A percentile compares a stretch with the other conserved stretches of the same genome.
phyloP scores from a whole-genome alignment of 2,329 filamentous ascomycete species.

The Cucurbitaria berberidis region DNA sequence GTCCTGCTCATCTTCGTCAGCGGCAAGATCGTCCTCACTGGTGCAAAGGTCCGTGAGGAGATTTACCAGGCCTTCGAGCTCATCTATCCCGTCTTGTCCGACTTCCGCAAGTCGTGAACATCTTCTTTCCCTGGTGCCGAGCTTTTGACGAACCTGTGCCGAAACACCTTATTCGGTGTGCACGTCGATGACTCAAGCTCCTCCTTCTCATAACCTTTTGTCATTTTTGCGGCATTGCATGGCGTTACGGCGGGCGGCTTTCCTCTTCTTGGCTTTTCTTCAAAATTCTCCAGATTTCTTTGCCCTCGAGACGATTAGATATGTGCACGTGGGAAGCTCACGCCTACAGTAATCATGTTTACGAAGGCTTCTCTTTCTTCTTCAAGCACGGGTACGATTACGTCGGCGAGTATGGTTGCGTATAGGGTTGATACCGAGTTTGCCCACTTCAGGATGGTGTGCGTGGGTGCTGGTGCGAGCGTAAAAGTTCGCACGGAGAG shows the following conservation, averaged over 20 bases:
- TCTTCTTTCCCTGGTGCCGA: not conserved
- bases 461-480: slow-evolving; percentile 25
- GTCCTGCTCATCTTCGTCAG: slow-evolving; percentile 97
- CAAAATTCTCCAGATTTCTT: slow-evolving; percentile 37
- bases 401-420: slow-evolving; percentile 23
- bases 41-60: slow-evolving; percentile 96
- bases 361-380: slow-evolving; percentile 32
- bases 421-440: slow-evolving; percentile 30
- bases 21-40: slow-evolving; percentile 97
- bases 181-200: slow-evolving; percentile 16
- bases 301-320: slow-evolving; percentile 38
- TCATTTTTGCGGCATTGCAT: slow-evolving; percentile 50
- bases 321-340: slow-evolving; percentile 37
- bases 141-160: slow-evolving; percentile 10
- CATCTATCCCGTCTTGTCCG: slow-evolving; percentile 48
- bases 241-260: slow-evolving; percentile 42
- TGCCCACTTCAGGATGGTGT: slow-evolving; percentile 22
- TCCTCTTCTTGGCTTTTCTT: slow-evolving; percentile 27
- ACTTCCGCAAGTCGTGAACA: slow-evolving; percentile 67
- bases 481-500: slow-evolving; percentile 39
- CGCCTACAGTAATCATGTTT: slow-evolving; percentile 38
- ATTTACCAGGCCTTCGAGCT: slow-evolving; percentile 63
- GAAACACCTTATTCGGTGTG: slow-evolving; percentile 4
- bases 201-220: slow-evolving; percentile 23
- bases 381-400: slow-evolving; percentile 34